Evolutionary conservation across 805 yeast genomes (phyloP).

Genomic region (Spencermartinsiella europaea): DNA sequence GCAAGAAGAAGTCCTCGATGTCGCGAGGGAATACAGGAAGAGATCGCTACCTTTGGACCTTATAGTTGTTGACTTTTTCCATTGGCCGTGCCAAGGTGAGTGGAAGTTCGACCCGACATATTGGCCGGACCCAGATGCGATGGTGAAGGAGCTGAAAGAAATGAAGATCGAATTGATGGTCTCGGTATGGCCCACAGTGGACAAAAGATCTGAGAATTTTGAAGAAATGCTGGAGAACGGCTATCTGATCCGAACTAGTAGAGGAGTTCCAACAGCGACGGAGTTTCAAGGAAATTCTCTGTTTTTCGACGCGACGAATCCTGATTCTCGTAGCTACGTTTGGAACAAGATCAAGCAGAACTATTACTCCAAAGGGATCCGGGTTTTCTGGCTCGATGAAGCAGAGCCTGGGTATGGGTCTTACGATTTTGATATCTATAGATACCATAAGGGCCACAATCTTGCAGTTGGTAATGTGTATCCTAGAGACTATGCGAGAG

Average conservation of each 20-base stretch:
- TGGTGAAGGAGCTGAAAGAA: constrained; percentile 16
- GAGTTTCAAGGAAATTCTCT: constrained; percentile 17
- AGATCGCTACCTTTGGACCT: constrained; percentile 18
- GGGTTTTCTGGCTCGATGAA: constrained; percentile 20
- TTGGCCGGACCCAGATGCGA: constrained; percentile 23
- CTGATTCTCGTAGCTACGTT: constrained; percentile 17
- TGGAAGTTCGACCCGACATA: constrained; percentile 19
- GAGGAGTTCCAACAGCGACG: constrained; percentile 17
- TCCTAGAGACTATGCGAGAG: constrained; percentile 18
- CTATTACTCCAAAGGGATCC: constrained; percentile 17
- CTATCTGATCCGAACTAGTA: constrained; percentile 16
- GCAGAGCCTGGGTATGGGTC: constrained; percentile 21
- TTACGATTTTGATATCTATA: constrained; percentile 20
- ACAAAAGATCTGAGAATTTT: constrained; percentile 16
- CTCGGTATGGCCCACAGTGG: constrained; percentile 22
- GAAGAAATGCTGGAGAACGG: constrained; percentile 20
- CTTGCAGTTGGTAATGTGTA: constrained; percentile 17
- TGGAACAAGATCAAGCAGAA: constrained; percentile 17
- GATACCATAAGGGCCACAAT: constrained; percentile 17
- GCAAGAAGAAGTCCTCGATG: constrained; percentile 19
- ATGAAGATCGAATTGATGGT: constrained; percentile 18
- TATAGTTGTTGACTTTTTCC: constrained; percentile 19
- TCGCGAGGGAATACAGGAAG: constrained; percentile 16
- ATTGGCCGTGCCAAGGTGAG: constrained; percentile 20
- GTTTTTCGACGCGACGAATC: constrained; percentile 18